Evolutionary conservation across 2,329 filamentous ascomycete species (phyloP).

Genomic region (Thelonectria rubi): DNA sequence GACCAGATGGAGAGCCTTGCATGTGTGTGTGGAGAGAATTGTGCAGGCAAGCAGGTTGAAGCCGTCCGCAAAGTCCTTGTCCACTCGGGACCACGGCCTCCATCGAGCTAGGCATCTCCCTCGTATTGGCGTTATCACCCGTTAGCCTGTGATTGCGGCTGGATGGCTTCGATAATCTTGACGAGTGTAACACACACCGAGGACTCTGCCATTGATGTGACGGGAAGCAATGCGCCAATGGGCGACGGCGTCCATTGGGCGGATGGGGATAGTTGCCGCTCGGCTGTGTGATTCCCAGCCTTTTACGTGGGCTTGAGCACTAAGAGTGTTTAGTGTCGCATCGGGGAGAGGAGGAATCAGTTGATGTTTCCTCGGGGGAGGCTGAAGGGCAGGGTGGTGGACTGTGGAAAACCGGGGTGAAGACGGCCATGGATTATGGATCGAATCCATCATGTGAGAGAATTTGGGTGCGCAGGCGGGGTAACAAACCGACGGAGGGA

Average conservation of each 20-base stretch:
- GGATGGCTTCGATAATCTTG: slow-evolving; percentile 1
- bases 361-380: no score
- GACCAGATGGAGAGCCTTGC: slow-evolving; percentile 6
- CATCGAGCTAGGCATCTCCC: slow-evolving; percentile 9
- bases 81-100: slow-evolving; percentile 3
- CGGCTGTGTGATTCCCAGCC: slow-evolving; percentile 15
- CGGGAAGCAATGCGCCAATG: slow-evolving; percentile 8
- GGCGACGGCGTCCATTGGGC: slow-evolving; percentile 1
- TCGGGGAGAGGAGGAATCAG: no score
- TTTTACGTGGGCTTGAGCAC: no score
- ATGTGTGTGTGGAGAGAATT: slow-evolving; percentile 1
- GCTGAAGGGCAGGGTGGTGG: no score
- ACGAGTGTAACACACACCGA: slow-evolving; percentile 20
- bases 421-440: no score
- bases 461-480: no score
- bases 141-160: slow-evolving; percentile 6
- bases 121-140: slow-evolving; percentile 1
- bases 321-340: no score
- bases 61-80: neutral
- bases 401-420: no score
- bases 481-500: no score
- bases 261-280: slow-evolving; percentile 8
- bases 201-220: slow-evolving; percentile 1
- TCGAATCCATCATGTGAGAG: no score
- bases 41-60: neutral